These are phyloP conservation scores for Lactarius trivialis DNA, from an alignment of 768 basidiomycete species.

Conservation along the genomic window DNA sequence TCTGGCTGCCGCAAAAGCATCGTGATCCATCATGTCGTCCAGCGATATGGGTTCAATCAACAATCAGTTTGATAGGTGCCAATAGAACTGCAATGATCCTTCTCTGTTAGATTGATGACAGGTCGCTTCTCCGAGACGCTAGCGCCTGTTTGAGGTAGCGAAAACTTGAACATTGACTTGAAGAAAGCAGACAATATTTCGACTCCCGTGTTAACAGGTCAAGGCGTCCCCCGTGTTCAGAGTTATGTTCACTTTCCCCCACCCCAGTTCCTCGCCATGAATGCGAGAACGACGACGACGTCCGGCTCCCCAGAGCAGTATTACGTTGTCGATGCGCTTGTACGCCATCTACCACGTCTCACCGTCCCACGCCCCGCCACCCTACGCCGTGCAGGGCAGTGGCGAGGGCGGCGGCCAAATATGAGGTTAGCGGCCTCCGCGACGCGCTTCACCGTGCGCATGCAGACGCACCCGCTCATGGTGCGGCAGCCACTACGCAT, in stretches of 20 bases:
- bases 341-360: slow-evolving; percentile 5
- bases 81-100: background rate
- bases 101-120: background rate
- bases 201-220: slow-evolving; percentile 18
- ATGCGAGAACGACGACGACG: background rate
- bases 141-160: background rate
- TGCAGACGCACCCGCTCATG: slow-evolving; percentile 5
- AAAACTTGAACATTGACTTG: background rate
- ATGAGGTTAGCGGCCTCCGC: slow-evolving; percentile 5
- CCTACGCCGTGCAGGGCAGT: background rate
- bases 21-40: background rate
- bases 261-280: background rate
- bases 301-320: slow-evolving; percentile 1
- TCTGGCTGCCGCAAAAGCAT: background rate
- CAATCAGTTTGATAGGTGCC: background rate
- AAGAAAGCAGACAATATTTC: slow-evolving; percentile 20
- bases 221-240: slow-evolving; percentile 19
- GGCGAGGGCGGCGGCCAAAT: background rate
- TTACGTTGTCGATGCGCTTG: background rate
- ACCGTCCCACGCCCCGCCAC: background rate
- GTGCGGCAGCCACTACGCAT: slow-evolving; percentile 1
- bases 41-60: background rate
- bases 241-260: slow-evolving; percentile 9
- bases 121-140: background rate
- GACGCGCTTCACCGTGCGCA: background rate